Percentiles rank a stretch among this genome's conserved stretches.
Conservation (phyloP, 108 stramenopile genomes). For the Cyclostephanos invisitatus region DNA sequence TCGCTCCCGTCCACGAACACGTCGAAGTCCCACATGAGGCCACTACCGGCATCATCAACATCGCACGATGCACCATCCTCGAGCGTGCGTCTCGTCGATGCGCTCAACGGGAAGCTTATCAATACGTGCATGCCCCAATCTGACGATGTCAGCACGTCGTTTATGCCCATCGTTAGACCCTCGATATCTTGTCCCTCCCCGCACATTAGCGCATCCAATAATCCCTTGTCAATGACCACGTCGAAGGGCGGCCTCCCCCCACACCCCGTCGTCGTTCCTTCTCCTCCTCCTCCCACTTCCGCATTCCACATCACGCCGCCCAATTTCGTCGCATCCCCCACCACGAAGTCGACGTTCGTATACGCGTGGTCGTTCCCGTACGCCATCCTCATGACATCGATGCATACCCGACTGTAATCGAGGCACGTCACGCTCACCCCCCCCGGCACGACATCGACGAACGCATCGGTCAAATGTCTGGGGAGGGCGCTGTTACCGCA, state of each 20-base stretch:
- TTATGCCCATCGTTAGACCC: constrained; percentile 35
- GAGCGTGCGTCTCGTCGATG: constrained; percentile 16
- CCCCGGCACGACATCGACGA: neutral
- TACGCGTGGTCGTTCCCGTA: constrained; percentile 1
- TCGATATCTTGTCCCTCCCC: constrained; percentile 69
- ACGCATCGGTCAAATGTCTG: constrained; percentile 48
- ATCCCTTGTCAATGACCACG: constrained; percentile 76
- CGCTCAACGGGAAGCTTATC: constrained; percentile 37
- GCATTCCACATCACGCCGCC: constrained; percentile 18
- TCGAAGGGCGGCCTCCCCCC: constrained; percentile 40
- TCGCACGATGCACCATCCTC: too few species aligned
- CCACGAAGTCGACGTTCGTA: constrained; percentile 57
- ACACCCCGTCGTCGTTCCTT: neutral
- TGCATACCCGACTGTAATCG: constrained; percentile 67
- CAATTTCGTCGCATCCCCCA: constrained; percentile 68
- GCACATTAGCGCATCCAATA: constrained; percentile 79
- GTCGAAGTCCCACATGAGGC: constrained; percentile 35
- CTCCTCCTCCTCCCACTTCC: neutral
- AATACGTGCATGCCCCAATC: constrained; percentile 44
- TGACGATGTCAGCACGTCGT: constrained; percentile 32
- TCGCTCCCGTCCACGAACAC: constrained; percentile 29
- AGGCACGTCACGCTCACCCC: constrained; percentile 49
- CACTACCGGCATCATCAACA: neutral
- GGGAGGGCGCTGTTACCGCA: constrained; percentile 71
- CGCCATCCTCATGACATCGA: constrained; percentile 53